These are phyloP conservation scores for bread wheat (Triticum aestivum) DNA, from an alignment of 176 grass and related monocot species.

Conservation along the genomic window DNA sequence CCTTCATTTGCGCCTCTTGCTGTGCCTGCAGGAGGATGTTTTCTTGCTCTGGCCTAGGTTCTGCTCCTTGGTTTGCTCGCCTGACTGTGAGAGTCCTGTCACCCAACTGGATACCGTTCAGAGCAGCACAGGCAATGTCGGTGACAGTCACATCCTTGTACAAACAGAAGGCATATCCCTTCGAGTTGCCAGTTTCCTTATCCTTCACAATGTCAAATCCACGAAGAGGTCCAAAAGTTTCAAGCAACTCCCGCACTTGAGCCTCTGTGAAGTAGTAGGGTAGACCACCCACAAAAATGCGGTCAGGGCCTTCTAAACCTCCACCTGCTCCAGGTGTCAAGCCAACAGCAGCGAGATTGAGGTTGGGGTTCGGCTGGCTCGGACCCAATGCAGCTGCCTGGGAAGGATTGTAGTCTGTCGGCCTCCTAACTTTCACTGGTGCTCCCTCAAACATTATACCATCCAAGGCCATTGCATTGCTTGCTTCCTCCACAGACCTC, in stretches of 20 bases:
- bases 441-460: conserved; percentile 93
- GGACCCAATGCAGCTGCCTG: conserved; percentile 76
- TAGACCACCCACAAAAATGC: conserved; percentile 93
- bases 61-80: conserved; percentile 85
- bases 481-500: conserved; percentile 99
- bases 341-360: conserved; percentile 92
- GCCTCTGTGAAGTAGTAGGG: conserved; percentile 97
- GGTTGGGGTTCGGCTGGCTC: conserved; percentile 85
- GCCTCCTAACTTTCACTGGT: conserved; percentile 88
- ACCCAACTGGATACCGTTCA: conserved; percentile 96
- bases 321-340: conserved; percentile 77
- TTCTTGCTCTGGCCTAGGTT: conserved; percentile 89
- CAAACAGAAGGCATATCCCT: conserved; percentile 95
- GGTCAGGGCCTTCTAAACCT: conserved; percentile 90
- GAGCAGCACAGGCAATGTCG: conserved; percentile 90
- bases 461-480: conserved; percentile 97
- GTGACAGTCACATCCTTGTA: conserved; percentile 89
- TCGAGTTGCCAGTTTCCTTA: conserved; percentile 93
- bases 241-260: conserved; percentile 87
- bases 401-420: conserved; percentile 94
- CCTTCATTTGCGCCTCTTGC: conserved; percentile 89
- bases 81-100: conserved; percentile 95
- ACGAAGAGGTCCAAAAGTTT: conserved; percentile 84
- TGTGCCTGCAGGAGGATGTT: conserved; percentile 79
- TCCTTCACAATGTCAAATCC: conserved; percentile 98